phyloP scores from a whole-genome alignment of 1,139 yeast species.

The Pneumocystis carinii region DNA sequence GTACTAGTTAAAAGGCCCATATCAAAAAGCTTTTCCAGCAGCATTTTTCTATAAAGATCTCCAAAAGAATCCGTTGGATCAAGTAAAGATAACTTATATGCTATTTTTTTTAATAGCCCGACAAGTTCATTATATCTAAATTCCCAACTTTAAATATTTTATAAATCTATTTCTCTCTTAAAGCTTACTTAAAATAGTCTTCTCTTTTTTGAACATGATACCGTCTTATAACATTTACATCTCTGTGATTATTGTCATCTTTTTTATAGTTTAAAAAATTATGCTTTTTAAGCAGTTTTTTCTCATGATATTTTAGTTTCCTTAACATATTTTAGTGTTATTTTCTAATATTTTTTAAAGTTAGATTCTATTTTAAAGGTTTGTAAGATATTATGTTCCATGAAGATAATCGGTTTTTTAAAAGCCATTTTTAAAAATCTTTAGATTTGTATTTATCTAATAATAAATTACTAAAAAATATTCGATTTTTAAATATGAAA shows the following conservation, averaged over 20 bases:
- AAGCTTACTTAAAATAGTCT: conserved; percentile 58
- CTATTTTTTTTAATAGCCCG: conserved; percentile 77
- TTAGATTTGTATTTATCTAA: background rate
- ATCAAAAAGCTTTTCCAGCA: conserved; percentile 68
- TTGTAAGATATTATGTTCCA: background rate
- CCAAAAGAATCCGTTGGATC: conserved; percentile 79
- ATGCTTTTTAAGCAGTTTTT: conserved; percentile 84
- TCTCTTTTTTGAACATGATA: conserved; percentile 89
- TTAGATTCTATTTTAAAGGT: background rate
- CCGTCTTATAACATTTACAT: conserved; percentile 85
- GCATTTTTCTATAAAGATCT: conserved; percentile 68
- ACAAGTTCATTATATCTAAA: conserved; percentile 27
- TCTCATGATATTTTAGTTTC: conserved; percentile 84
- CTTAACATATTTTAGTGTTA: conserved; percentile 22
- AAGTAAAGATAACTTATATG: conserved; percentile 67
- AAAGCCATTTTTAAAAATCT: background rate
- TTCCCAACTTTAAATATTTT: background rate
- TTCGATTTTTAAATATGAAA: no score
- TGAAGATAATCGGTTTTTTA: background rate
- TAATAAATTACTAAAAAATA: no score
- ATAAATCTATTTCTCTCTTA: background rate
- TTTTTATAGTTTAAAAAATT: conserved; percentile 89
- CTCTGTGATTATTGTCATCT: conserved; percentile 89
- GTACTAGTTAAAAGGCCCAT: conserved; percentile 80
- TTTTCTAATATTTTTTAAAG: background rate